A percentile compares a stretch with the other conserved stretches of the same genome.
These are phyloP conservation scores for Naganishia sp. DNA, from an alignment of 1,284 basidiomycete species.

Conservation along the genomic window DNA sequence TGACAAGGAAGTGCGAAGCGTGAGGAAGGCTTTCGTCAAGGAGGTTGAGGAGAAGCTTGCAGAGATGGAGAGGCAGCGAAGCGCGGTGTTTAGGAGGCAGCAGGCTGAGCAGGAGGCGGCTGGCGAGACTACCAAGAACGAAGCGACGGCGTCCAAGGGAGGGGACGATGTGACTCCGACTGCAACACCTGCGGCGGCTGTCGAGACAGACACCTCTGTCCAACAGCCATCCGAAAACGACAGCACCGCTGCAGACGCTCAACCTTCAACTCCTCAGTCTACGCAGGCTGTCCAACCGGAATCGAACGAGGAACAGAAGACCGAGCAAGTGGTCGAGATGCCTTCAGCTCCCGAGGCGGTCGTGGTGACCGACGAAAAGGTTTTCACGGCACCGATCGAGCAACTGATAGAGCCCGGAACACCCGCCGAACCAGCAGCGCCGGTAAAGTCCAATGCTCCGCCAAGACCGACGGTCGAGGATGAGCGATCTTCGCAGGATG, in stretches of 20 bases:
- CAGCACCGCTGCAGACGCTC: neutral
- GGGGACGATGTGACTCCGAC: neutral
- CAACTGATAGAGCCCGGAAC: neutral
- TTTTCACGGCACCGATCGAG: neutral
- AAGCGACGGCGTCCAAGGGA: neutral
- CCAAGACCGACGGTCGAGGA: neutral
- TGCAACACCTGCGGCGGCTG: neutral
- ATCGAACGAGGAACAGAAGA: neutral
- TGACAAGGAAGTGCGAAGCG: slow-evolving; percentile 58
- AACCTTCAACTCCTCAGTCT: neutral
- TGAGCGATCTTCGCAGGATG: neutral
- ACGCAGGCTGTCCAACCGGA: neutral
- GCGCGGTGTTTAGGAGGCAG: slow-evolving; percentile 41
- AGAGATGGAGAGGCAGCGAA: slow-evolving; percentile 55
- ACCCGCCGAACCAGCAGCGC: neutral
- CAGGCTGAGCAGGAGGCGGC: neutral
- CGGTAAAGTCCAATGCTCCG: neutral
- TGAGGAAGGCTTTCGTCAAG: slow-evolving; percentile 61
- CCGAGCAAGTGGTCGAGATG: slow-evolving; percentile 2
- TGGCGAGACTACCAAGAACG: neutral
- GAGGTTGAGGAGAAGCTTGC: slow-evolving; percentile 62
- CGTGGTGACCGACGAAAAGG: neutral
- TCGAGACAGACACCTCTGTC: neutral
- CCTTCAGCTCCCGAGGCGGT: neutral
- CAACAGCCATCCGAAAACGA: neutral